Base-by-base conservation (phyloP, 129 eudicot genomes). In the Glebionis coronaria region DNA sequence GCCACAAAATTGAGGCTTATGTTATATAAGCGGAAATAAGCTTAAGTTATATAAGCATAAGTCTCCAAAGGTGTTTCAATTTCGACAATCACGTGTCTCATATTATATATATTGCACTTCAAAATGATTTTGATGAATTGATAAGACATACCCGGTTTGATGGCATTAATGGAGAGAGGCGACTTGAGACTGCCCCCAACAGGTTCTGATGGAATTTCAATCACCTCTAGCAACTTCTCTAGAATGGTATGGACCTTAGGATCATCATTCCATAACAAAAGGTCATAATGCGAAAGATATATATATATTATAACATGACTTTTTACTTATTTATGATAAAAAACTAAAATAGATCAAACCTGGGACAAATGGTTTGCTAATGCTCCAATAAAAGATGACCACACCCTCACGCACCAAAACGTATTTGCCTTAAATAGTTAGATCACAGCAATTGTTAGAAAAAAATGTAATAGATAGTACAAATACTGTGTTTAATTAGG, bases 191-290 rank as follows among this genome's bases (percentile, higher is more conserved):
- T 94, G 99, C n/a, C n/a, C n/a, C n/a, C n/a, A 63, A 94, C 99
- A 78, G 99, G 88, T 85, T 94, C 99, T 38, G 99, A 94, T 45
- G 99, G 99, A 55, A 97, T 94, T 69, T 94, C 87, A 65, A 94
- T 60, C 70, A 94, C 99, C 44, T 89, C 99, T 76, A 94, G 78
- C 79, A 94, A 74, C 86, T 89, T 94, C 78, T 89, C 99, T 46
- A 94, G 88, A 70, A 94, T 97, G 53, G 90, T 69, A 65, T 86
- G 99, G 65, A 94, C 97, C 78, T 94, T 94, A 2, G 99, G 95
- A 65, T 94, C 99, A 66, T 84, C 95, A 97, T 94, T 40, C 31
- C 45, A 74, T 18, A 38, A 63, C 45, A 66, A 3, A 78, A 20
- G 3, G 29, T 44, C 38, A 67, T 28, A 55, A 25, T 11, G n/a